Conservation (phyloP, 2,329 filamentous ascomycete species). For the Fusarium concolor region DNA sequence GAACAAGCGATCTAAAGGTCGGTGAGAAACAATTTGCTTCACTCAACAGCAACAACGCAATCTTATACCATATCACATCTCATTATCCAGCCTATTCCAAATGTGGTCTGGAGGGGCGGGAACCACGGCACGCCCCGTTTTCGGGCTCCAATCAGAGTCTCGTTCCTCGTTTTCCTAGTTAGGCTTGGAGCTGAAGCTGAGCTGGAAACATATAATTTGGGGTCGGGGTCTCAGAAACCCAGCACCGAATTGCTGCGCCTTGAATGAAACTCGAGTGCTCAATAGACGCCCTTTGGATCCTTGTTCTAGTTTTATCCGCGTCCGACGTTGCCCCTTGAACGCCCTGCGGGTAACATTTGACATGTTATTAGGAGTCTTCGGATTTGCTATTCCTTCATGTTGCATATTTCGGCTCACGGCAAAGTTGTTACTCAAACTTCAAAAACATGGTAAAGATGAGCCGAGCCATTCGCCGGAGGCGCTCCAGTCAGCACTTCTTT, state of each 20-base stretch:
- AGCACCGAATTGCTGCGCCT: constrained; percentile 2
- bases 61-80: constrained; percentile 7
- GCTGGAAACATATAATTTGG: background rate
- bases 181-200: constrained; percentile 14
- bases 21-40: background rate
- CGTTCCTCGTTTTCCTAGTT: constrained; percentile 7
- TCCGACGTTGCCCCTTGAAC: background rate
- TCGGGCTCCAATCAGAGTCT: constrained; percentile 33
- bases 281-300: background rate
- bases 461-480: background rate
- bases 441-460: background rate
- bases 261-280: background rate
- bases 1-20: background rate
- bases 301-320: background rate
- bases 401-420: background rate
- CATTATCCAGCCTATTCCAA: constrained; percentile 25
- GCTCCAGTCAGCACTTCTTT: background rate
- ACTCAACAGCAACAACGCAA: background rate
- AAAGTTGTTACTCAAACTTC: background rate
- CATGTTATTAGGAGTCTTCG: constrained; percentile 1
- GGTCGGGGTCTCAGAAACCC: background rate
- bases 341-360: background rate
- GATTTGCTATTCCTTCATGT: constrained; percentile 6
- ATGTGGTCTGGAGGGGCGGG: constrained; percentile 38
- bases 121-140: constrained; percentile 43